Conservation (phyloP, 805 yeast species). For the Starmera pachycereana region DNA sequence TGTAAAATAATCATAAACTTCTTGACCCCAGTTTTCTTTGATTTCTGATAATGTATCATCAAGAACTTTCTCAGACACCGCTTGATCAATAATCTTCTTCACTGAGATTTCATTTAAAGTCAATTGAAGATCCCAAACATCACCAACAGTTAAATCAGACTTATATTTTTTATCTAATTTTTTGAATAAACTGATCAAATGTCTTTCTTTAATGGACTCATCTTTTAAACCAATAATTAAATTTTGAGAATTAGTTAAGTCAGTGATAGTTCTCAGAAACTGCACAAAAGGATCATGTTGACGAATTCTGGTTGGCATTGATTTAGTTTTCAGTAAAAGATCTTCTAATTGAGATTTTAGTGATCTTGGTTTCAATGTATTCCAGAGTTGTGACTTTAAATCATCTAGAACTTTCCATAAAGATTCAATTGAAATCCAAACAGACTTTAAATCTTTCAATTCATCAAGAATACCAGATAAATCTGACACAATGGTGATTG, state of each 20-base stretch:
- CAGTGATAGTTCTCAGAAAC: constrained; percentile 36
- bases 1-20: constrained; percentile 41
- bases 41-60: constrained; percentile 46
- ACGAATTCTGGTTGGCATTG: constrained; percentile 47
- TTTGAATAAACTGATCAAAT: constrained; percentile 46
- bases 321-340: constrained; percentile 32
- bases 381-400: constrained; percentile 39
- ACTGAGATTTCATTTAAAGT: constrained; percentile 33
- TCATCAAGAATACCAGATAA: constrained; percentile 33
- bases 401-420: constrained; percentile 37
- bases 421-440: constrained; percentile 52
- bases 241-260: constrained; percentile 14
- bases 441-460: constrained; percentile 41
- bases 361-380: constrained; percentile 30
- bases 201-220: constrained; percentile 50
- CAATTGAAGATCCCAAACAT: constrained; percentile 52
- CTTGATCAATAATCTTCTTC: constrained; percentile 42
- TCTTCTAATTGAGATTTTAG: constrained; percentile 42
- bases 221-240: constrained; percentile 37
- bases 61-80: constrained; percentile 62
- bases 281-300: constrained; percentile 62
- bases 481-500: constrained; percentile 19
- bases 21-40: constrained; percentile 42
- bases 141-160: constrained; percentile 17
- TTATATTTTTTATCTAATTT: constrained; percentile 15